These are phyloP conservation scores for Camellia japonica DNA, from an alignment of 148 eudicot genomes.

Conservation along the genomic window DNA sequence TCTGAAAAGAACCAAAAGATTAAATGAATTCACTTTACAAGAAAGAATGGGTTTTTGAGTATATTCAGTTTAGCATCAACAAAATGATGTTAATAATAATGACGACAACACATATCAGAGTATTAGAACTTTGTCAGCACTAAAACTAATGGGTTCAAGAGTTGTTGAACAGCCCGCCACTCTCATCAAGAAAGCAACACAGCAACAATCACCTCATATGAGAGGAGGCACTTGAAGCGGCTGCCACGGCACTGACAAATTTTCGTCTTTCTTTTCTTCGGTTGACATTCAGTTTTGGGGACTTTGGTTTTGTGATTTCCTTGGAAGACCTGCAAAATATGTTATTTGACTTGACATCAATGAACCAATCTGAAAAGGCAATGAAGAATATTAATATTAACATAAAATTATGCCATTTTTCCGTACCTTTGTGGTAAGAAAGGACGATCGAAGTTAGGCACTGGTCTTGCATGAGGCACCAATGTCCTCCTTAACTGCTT, in stretches of 20 bases:
- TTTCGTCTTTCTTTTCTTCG: slow-evolving; percentile 54
- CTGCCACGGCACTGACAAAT: slow-evolving; percentile 23
- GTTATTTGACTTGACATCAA: not conserved
- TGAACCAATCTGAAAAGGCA: not conserved
- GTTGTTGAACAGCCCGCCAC: slow-evolving; percentile 41
- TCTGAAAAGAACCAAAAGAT: not conserved
- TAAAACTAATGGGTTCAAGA: slow-evolving; percentile 37
- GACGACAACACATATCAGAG: not conserved
- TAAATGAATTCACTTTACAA: not conserved
- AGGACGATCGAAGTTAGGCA: slow-evolving; percentile 72
- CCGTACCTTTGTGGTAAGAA: slow-evolving; percentile 80
- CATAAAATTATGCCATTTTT: not conserved
- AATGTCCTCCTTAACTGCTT: slow-evolving; percentile 84
- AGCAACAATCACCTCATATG: slow-evolving; percentile 54
- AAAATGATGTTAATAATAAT: not conserved
- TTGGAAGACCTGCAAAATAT: slow-evolving; percentile 49
- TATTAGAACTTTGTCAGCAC: not conserved
- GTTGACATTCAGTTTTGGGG: slow-evolving; percentile 63
- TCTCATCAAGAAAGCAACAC: not conserved
- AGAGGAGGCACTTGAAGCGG: slow-evolving; percentile 49
- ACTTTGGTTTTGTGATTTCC: slow-evolving; percentile 68
- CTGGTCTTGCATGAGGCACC: slow-evolving; percentile 93
- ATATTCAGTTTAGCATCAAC: not conserved
- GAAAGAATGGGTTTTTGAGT: not conserved
- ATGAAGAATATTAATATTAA: not conserved